Base-by-base conservation (phyloP, 306 rosid species). In the Malus asiatica region DNA sequence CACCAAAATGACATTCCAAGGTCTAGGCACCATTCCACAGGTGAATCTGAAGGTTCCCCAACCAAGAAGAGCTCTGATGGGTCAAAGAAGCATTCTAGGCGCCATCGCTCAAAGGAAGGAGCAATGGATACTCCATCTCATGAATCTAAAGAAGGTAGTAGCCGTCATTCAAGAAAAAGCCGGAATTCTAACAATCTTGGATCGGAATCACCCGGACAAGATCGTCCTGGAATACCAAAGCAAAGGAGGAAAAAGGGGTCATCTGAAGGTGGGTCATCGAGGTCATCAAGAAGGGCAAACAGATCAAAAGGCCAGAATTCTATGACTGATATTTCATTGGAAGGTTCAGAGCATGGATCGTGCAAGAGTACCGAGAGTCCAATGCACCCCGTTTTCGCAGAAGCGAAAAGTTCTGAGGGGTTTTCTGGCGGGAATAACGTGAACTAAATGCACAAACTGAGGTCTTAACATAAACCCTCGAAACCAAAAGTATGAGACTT, bases 241-340 rank as follows among this genome's bases (percentile, higher is more conserved):
- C 80, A 78, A 14, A 86, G 93, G 30, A 89, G 88, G 75, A 90
- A 88, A 3, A 94, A 92, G 79, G 89, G 92, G 14, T 57, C 86
- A 19, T 75, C 87, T 0, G 88, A 73, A 3, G 86, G 90, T 2
- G 90, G 86, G 4, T 85, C 96, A 2, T 63, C 78, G 38, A 86
- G 72, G 75, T 58, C 88, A 0, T 33, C 83, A 52, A 76, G 81
- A 65, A 74, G 61, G 60, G 66, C 79, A 63, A 44, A 87, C 2
- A 82, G 88, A 72, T 88, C 96, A 3, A 90, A 86, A 61, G 90
- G 77, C 45, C 78, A 76, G 4, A 72, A 51, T 69, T 88, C 96
- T 9, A 57, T 89, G 38, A 72, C 89, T n/a, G 95, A 90, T 16
- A 45, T 81, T 29, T 75, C 86, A 29, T 75, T 81, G 4, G n/a